Base-by-base conservation (phyloP, 2,329 filamentous ascomycete genomes). In the Cadophora sp. region DNA sequence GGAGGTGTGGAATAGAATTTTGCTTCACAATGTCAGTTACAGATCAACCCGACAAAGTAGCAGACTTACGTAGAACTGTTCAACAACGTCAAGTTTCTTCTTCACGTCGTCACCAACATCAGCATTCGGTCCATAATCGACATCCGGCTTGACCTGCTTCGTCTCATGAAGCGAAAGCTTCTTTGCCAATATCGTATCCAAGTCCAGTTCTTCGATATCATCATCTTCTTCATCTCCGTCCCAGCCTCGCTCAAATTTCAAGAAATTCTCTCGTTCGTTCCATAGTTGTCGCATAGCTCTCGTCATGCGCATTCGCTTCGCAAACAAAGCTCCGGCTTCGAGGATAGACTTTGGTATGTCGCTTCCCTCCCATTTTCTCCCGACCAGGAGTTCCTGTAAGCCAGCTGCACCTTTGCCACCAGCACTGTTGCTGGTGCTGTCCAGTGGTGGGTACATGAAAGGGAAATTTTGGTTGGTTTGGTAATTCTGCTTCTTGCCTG, bases 401-500 rank as follows among this genome's bases (percentile, higher is more conserved):
- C 92, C 91, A 6, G 94, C 92, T 22, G 86, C 87, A 14, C 94
- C 94, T 77, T 97, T 97, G 0, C 95, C 95, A 60, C 96, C 95
- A 45, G 95, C 89, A 73, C 91, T 92, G 76, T 97, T 97, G 79
- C 94, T 97, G 27, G 89, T 90, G 69, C 90, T 90, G 79, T 97
- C 95, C 20, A 97, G 82, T 1, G 96, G 96, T 1, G 96, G 96
- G 73, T 99, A 99, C 81, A 99, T 89, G 76, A 99, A 98, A 0
- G 96, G 96, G 71, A 99, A 98, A 76, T 97, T 96, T 74, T 99
- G 96, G 76, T 99, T 99, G 0, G 96, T 99, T 78, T 99, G 96
- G 75, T 99, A 99, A 73, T 98, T 99, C 76, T 99, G 96, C 77
- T 99, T 99, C 83, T 99, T 99, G 0, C 91, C 94, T 62, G 92